A percentile compares a stretch with the other conserved stretches of the same genome.
Conservation (phyloP, 305 asterid species). For the Salvia sclarea region DNA sequence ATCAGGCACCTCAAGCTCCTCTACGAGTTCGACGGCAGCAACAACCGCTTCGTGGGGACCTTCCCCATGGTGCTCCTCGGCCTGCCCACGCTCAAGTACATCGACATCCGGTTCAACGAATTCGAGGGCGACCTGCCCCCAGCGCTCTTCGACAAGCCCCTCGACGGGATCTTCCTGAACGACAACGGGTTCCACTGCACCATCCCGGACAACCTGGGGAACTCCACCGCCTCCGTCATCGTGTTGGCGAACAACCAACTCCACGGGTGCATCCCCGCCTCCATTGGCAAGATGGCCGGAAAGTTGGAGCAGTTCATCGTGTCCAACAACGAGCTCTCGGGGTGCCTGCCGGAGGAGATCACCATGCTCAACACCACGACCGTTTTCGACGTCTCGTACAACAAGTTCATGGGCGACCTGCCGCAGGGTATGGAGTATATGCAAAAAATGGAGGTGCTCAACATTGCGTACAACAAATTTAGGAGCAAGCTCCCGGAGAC, state of each 20-base stretch:
- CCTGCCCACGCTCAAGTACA: constrained; percentile 51
- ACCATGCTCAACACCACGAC: constrained; percentile 46
- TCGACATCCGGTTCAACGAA: constrained; percentile 69
- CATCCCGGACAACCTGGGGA: constrained; percentile 66
- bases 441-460: constrained; percentile 45
- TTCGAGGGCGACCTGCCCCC: constrained; percentile 66
- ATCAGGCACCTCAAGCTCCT: constrained; percentile 45
- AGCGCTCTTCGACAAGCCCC: constrained; percentile 45
- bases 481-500: constrained; percentile 60
- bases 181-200: constrained; percentile 53
- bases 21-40: constrained; percentile 66
- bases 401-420: constrained; percentile 48
- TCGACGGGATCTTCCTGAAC: constrained; percentile 73
- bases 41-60: constrained; percentile 63
- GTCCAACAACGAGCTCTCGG: constrained; percentile 45
- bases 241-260: constrained; percentile 61
- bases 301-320: constrained; percentile 57
- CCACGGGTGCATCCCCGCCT: constrained; percentile 67
- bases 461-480: constrained; percentile 48
- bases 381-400: constrained; percentile 47
- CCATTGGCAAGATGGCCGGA: constrained; percentile 65
- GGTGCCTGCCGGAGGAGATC: constrained; percentile 71
- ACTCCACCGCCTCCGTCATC: constrained; percentile 66
- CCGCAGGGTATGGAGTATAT: constrained; percentile 52
- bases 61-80: constrained; percentile 53